phyloP scores from a whole-genome alignment of 805 yeast genomes.

The Kluyveromyces nonfermentans region DNA sequence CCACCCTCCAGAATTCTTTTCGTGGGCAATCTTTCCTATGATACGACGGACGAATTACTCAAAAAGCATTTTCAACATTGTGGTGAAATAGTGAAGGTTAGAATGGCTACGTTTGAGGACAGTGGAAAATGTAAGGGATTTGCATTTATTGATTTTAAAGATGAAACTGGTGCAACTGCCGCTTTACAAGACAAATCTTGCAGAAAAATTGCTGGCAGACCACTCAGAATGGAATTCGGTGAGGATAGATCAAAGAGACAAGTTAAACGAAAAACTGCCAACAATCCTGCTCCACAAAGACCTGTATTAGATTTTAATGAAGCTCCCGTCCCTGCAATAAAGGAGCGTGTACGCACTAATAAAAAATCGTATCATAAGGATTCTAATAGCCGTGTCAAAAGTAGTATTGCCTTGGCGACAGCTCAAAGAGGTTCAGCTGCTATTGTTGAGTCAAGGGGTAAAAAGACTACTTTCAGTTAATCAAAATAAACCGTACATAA shows the following conservation, averaged over 20 bases:
- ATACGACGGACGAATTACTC: constrained; percentile 72
- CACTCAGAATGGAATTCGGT: constrained; percentile 81
- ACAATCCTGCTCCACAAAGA: not conserved
- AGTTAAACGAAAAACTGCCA: constrained; percentile 31
- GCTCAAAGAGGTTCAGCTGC: constrained; percentile 89
- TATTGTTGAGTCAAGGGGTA: constrained; percentile 84
- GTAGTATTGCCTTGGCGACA: constrained; percentile 78
- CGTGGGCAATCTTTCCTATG: constrained; percentile 89
- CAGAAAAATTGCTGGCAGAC: constrained; percentile 59
- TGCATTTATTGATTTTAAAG: constrained; percentile 80
- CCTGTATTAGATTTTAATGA: constrained; percentile 4
- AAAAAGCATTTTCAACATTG: constrained; percentile 82
- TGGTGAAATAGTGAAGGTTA: constrained; percentile 72
- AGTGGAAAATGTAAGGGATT: constrained; percentile 95
- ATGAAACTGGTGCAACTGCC: constrained; percentile 69
- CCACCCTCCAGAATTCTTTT: constrained; percentile 86
- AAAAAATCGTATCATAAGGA: constrained; percentile 15
- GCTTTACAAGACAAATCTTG: constrained; percentile 70
- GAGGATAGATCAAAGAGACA: constrained; percentile 83
- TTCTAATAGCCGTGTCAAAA: constrained; percentile 44
- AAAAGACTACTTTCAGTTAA: constrained; percentile 35
- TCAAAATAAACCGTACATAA: not conserved
- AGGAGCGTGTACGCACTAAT: constrained; percentile 8
- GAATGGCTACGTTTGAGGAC: constrained; percentile 99
- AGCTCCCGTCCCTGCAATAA: constrained; percentile 6